Percentiles rank a stretch among this genome's conserved stretches.
phyloP scores from a whole-genome alignment of 495 filamentous ascomycete genomes.

The Letharia columbiana region DNA sequence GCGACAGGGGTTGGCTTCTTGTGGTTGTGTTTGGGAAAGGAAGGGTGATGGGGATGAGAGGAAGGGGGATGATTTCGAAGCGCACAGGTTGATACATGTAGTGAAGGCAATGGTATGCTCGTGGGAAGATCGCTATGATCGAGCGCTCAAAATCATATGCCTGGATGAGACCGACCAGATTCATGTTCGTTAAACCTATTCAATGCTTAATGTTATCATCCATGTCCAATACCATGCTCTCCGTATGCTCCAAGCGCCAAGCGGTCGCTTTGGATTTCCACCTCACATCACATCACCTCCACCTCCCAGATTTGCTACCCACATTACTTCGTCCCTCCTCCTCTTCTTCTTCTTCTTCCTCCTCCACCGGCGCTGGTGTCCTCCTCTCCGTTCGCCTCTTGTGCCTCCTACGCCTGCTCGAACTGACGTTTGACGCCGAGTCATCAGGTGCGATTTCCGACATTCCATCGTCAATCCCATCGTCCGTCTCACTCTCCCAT shows the following conservation, averaged over 20 bases:
- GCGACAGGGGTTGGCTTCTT: too few relatives aligned
- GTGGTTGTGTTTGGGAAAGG: too few relatives aligned
- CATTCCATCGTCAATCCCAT: constrained; percentile 39
- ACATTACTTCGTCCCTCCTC: background rate
- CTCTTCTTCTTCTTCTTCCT: constrained; percentile 52
- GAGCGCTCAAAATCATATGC: background rate
- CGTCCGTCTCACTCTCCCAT: constrained; percentile 52
- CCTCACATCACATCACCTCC: background rate
- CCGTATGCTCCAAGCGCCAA: background rate
- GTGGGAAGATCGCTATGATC: background rate
- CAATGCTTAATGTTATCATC: background rate
- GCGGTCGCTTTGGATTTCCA: background rate
- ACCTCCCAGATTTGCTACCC: background rate
- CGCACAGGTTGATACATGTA: too few relatives aligned
- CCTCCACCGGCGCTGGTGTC: constrained; percentile 77
- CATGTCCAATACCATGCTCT: background rate
- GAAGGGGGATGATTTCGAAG: too few relatives aligned
- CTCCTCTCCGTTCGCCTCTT: constrained; percentile 63
- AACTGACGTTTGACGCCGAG: constrained; percentile 80
- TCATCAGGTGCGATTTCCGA: constrained; percentile 44
- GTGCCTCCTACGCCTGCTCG: constrained; percentile 58
- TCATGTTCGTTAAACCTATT: background rate
- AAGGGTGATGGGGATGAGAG: too few relatives aligned
- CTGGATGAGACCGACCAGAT: background rate
- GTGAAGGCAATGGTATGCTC: background rate